These are phyloP conservation scores for Pisolithus orientalis DNA, from an alignment of 768 basidiomycete species.

Conservation along the genomic window DNA sequence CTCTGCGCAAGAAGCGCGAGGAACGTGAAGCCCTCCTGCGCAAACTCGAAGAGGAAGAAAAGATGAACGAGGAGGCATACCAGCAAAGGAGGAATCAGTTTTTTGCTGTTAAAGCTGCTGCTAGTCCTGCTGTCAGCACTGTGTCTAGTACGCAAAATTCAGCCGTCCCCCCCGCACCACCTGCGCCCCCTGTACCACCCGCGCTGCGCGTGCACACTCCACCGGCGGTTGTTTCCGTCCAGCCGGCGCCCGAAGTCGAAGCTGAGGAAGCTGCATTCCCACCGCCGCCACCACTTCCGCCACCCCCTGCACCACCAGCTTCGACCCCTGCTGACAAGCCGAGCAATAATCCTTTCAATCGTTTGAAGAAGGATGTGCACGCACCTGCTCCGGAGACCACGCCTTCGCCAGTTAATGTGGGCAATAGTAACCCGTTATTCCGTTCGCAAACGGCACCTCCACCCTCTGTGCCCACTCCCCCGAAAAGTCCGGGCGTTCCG, in stretches of 20 bases:
- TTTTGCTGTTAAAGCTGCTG: conserved; percentile 32
- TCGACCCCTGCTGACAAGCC: conserved; percentile 38
- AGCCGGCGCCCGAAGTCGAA: conserved; percentile 24
- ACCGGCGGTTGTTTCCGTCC: conserved; percentile 27
- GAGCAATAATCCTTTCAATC: conserved; percentile 77
- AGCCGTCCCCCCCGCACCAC: conserved; percentile 29
- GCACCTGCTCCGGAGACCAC: conserved; percentile 24
- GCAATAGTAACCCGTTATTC: conserved; percentile 74
- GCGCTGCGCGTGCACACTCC: no score
- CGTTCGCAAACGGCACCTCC: conserved; percentile 39
- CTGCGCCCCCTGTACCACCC: conserved; percentile 15
- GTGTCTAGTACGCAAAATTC: conserved; percentile 19
- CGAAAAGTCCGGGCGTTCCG: conserved; percentile 32
- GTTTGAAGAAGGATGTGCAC: conserved; percentile 46
- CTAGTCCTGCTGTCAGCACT: conserved; percentile 13
- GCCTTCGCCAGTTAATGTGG: conserved; percentile 26
- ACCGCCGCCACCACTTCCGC: conserved; percentile 26
- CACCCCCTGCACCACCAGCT: conserved; percentile 22
- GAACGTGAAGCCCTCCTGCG: conserved; percentile 66
- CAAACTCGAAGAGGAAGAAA: conserved; percentile 64
- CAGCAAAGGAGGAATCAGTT: conserved; percentile 27
- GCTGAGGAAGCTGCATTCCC: conserved; percentile 24
- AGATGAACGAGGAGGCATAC: conserved; percentile 43
- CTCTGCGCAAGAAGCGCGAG: conserved; percentile 64
- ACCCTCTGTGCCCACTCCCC: conserved; percentile 32